Evolutionary conservation across 805 yeast species (phyloP).

Genomic region (Kuraishia cidri): DNA sequence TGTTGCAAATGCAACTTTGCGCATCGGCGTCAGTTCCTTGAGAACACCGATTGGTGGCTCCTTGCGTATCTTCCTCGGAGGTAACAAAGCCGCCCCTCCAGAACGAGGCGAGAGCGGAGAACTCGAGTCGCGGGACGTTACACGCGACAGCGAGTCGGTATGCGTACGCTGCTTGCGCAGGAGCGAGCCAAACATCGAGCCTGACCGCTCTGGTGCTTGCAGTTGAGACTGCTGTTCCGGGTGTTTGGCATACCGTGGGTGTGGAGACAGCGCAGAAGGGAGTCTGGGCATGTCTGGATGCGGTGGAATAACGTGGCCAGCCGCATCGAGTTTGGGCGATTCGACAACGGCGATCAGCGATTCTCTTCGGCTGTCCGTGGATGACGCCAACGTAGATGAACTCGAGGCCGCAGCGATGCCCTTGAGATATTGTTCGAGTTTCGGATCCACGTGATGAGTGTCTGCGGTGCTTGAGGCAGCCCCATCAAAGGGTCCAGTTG

Average conservation of each 20-base stretch:
- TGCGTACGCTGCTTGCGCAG: conserved; percentile 17
- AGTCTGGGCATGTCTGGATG: conserved; percentile 37
- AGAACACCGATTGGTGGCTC: conserved; percentile 19
- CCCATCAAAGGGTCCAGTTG: neutral
- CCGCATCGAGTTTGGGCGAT: conserved; percentile 24
- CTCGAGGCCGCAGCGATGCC: conserved; percentile 7
- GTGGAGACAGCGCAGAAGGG: conserved; percentile 35
- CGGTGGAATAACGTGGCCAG: conserved; percentile 39
- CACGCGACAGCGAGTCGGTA: conserved; percentile 4
- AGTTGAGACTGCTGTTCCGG: conserved; percentile 11
- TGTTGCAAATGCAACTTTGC: conserved; percentile 70
- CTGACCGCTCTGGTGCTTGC: neutral
- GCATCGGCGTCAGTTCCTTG: conserved; percentile 25
- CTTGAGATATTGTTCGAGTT: conserved; percentile 34
- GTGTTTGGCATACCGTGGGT: conserved; percentile 17
- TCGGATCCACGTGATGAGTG: conserved; percentile 25
- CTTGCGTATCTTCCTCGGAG: conserved; percentile 15
- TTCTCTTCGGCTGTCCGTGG: conserved; percentile 13
- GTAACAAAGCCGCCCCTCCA: conserved; percentile 14
- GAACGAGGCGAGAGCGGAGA: conserved; percentile 8
- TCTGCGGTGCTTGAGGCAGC: neutral
- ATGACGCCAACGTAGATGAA: conserved; percentile 7
- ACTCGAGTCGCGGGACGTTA: conserved; percentile 6
- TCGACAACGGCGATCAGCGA: too few relatives aligned
- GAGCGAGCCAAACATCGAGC: conserved; percentile 19